Evolutionary conservation across 2,329 filamentous ascomycete species (phyloP).

Genomic region (Epichloe bromicola): DNA sequence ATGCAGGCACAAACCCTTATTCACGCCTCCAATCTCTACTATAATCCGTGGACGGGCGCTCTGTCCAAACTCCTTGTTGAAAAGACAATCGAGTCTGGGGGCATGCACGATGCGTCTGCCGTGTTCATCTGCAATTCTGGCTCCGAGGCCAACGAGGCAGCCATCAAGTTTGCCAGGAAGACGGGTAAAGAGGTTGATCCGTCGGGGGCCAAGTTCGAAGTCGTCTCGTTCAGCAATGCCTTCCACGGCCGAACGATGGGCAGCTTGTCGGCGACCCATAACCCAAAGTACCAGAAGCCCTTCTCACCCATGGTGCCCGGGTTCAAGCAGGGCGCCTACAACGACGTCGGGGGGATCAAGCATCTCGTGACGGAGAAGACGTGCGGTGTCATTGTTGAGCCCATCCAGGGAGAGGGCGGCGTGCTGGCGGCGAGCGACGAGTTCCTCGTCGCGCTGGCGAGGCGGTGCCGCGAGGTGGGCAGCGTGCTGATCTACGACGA

Average conservation of each 20-base stretch:
- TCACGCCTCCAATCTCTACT: constrained; percentile 91
- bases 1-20: constrained; percentile 55
- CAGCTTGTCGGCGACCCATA: constrained; percentile 85
- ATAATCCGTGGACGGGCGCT: constrained; percentile 88
- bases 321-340: constrained; percentile 76
- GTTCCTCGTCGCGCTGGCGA: constrained; percentile 74
- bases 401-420: constrained; percentile 93
- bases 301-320: constrained; percentile 94
- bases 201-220: constrained; percentile 60
- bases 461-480: constrained; percentile 72
- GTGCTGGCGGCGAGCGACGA: constrained; percentile 72
- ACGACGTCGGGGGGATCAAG: constrained; percentile 61
- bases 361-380: constrained; percentile 71
- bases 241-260: constrained; percentile 98
- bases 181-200: constrained; percentile 65
- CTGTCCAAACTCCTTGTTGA: constrained; percentile 77
- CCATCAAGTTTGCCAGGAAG: constrained; percentile 93
- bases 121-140: constrained; percentile 96
- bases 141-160: constrained; percentile 93
- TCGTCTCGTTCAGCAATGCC: constrained; percentile 82
- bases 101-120: constrained; percentile 64
- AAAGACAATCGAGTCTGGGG: constrained; percentile 66
- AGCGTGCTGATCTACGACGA: constrained; percentile 91
- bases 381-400: constrained; percentile 90
- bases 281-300: constrained; percentile 92